phyloP scores from a whole-genome alignment of 352 stramenopile genomes.

The Phytophthora brassicae region DNA sequence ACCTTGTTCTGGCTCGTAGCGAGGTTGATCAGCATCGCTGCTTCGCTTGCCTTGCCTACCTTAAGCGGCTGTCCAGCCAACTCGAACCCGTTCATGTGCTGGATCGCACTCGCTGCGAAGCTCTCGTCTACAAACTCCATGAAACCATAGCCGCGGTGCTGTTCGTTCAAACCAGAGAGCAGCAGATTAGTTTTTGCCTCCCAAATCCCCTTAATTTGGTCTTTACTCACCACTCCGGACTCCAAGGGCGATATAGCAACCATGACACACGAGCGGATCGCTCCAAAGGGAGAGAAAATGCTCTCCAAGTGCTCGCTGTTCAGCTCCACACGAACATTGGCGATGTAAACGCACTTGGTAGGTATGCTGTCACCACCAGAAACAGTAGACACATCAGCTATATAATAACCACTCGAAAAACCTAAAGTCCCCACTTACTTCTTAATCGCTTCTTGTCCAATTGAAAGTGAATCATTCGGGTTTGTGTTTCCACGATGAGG shows the following conservation, averaged over 20 bases:
- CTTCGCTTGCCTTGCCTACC: conserved; percentile 74
- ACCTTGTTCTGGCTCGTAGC: conserved; percentile 68
- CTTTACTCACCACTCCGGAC: conserved; percentile 39
- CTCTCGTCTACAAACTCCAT: conserved; percentile 69
- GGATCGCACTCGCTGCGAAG: conserved; percentile 64
- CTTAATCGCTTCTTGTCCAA: conserved; percentile 79
- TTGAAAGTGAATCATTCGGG: conserved; percentile 57
- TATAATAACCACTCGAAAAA: neutral
- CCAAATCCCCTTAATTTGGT: neutral
- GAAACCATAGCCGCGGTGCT: conserved; percentile 80
- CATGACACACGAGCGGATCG: conserved; percentile 71
- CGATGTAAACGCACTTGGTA: conserved; percentile 79
- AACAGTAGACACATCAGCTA: neutral
- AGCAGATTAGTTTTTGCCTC: neutral
- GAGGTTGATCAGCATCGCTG: conserved; percentile 69
- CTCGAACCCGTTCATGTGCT: conserved; percentile 86
- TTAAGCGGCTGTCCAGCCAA: conserved; percentile 73
- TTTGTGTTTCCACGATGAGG: conserved; percentile 72
- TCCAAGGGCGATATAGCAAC: conserved; percentile 56
- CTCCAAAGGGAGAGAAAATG: conserved; percentile 79
- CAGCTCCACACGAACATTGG: conserved; percentile 68
- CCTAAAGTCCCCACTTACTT: conserved; percentile 37
- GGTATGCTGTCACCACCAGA: conserved; percentile 37
- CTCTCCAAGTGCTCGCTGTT: conserved; percentile 81
- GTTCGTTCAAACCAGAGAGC: conserved; percentile 8